Percentiles rank a stretch among this genome's conserved stretches.
Conservation (phyloP, 176 grass and related monocot genomes). For the Triticum dicoccoides region DNA sequence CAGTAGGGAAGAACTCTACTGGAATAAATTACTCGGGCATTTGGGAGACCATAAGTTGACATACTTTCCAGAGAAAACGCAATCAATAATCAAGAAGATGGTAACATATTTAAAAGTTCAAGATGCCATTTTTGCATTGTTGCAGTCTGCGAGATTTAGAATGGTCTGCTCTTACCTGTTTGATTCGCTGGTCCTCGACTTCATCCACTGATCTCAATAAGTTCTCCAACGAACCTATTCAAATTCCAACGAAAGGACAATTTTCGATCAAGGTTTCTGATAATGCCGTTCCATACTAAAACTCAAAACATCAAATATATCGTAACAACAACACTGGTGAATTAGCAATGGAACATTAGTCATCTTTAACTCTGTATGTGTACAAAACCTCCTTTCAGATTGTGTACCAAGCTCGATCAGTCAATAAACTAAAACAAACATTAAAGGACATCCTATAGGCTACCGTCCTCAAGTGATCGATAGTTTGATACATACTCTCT, state of each 20-base stretch:
- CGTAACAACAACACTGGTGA: conserved; percentile 12
- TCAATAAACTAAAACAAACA: background rate
- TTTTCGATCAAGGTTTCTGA: conserved; percentile 11
- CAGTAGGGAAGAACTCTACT: background rate
- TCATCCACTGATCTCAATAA: conserved; percentile 65
- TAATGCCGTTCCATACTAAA: background rate
- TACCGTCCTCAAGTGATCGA: background rate
- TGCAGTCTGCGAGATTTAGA: conserved; percentile 5
- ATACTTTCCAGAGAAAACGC: conserved; percentile 2
- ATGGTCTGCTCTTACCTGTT: conserved; percentile 46
- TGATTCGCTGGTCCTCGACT: conserved; percentile 78
- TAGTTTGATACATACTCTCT: background rate
- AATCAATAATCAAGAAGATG: conserved; percentile 7
- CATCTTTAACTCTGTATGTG: background rate
- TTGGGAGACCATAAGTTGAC: conserved; percentile 17
- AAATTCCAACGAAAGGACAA: conserved; percentile 26
- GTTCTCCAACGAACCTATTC: conserved; percentile 89
- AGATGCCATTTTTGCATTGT: background rate
- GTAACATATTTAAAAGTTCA: background rate
- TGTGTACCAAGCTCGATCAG: conserved; percentile 6
- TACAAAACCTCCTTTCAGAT: conserved; percentile 1
- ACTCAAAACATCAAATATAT: conserved; percentile 6
- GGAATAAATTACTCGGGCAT: background rate
- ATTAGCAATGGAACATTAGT: background rate
- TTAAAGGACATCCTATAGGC: background rate